phyloP scores from a whole-genome alignment of 345 rosid genomes.

The Geranium brycei region DNA sequence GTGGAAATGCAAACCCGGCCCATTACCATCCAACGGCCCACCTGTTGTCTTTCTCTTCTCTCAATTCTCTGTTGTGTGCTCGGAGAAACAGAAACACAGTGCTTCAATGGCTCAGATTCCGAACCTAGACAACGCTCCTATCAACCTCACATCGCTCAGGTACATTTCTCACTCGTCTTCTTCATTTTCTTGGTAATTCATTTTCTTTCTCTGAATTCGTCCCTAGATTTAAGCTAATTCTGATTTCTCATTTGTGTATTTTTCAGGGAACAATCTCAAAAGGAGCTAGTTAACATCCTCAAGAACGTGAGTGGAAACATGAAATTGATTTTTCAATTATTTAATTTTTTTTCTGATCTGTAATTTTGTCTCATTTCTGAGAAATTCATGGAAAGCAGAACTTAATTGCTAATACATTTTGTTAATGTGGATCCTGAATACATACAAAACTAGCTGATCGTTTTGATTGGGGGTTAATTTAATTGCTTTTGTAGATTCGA shows the following conservation, averaged over 20 bases:
- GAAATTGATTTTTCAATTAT: not conserved
- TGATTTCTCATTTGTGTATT: too few relatives aligned
- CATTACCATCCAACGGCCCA: too few relatives aligned
- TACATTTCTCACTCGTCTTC: constrained; percentile 6
- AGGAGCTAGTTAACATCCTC: constrained; percentile 73
- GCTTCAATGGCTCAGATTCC: constrained; percentile 87
- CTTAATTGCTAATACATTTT: not conserved
- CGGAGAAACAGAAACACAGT: not conserved
- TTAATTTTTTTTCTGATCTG: not conserved
- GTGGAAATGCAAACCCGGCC: too few relatives aligned
- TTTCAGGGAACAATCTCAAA: constrained; percentile 77
- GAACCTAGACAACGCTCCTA: constrained; percentile 67
- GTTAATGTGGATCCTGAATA: not conserved
- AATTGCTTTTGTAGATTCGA: constrained; percentile 46
- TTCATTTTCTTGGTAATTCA: not conserved
- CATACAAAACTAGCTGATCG: not conserved
- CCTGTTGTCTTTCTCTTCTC: not conserved
- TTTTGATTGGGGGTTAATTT: not conserved
- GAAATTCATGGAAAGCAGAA: not conserved
- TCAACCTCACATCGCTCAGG: constrained; percentile 79
- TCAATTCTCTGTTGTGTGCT: not conserved
- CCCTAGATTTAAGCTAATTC: not conserved
- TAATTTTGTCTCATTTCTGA: not conserved
- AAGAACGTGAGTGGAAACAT: constrained; percentile 42
- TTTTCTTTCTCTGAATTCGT: not conserved